Conservation (phyloP, 2,329 filamentous ascomycete species). For the Amauroascus verrucosus region DNA sequence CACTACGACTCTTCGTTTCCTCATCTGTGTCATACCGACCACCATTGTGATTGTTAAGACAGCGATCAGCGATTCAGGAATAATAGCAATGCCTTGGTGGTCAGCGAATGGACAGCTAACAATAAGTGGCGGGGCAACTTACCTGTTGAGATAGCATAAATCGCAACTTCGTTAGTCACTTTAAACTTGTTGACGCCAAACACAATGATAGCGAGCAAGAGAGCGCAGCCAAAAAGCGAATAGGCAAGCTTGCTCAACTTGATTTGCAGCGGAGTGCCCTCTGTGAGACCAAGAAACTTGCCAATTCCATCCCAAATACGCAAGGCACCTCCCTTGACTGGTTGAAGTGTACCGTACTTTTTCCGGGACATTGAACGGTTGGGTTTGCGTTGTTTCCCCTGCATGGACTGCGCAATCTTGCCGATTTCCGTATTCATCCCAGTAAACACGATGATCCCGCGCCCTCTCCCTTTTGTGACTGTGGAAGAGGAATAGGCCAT, state of each 20-base stretch:
- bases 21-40: constrained; percentile 46
- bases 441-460: constrained; percentile 49
- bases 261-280: constrained; percentile 74
- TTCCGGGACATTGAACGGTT: constrained; percentile 37
- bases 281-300: constrained; percentile 49
- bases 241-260: constrained; percentile 80
- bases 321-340: constrained; percentile 42
- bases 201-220: constrained; percentile 52
- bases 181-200: constrained; percentile 50
- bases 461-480: constrained; percentile 50
- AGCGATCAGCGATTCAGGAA: constrained; percentile 54
- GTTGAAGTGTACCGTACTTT: constrained; percentile 37
- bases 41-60: constrained; percentile 54
- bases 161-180: constrained; percentile 47
- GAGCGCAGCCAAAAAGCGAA: constrained; percentile 62
- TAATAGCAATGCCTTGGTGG: constrained; percentile 44
- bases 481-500: constrained; percentile 53
- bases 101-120: constrained; percentile 14
- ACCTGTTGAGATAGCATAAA: constrained; percentile 49
- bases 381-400: constrained; percentile 39
- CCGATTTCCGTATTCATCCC: constrained; percentile 54
- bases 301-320: constrained; percentile 42
- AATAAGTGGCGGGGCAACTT: constrained; percentile 13
- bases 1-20: constrained; percentile 44
- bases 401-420: constrained; percentile 48